A percentile compares a stretch with the other conserved stretches of the same genome.
phyloP scores from a whole-genome alignment of 2,329 filamentous ascomycete genomes.

The Fusarium nodosum region DNA sequence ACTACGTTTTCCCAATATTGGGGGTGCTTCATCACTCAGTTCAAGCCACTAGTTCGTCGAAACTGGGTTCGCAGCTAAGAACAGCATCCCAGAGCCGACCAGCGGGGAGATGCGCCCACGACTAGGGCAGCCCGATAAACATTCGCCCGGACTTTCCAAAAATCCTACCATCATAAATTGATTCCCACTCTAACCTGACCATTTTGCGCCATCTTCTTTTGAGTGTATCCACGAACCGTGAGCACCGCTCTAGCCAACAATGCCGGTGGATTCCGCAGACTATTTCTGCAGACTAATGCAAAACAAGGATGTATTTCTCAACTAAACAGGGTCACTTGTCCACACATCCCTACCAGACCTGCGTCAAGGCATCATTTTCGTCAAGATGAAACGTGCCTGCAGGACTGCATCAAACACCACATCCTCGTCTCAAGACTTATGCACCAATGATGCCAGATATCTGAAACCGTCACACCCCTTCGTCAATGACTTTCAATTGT shows the following conservation, averaged over 20 bases:
- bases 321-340: slow-evolving; percentile 41
- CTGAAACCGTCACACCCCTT: slow-evolving; percentile 44
- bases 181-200: slow-evolving; percentile 16
- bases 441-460: slow-evolving; percentile 53
- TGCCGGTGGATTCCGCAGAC: slow-evolving; percentile 33
- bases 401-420: slow-evolving; percentile 59
- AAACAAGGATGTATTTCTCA: slow-evolving; percentile 39
- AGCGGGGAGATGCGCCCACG: slow-evolving; percentile 39
- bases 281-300: slow-evolving; percentile 32
- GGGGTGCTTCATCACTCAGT: slow-evolving; percentile 28
- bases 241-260: slow-evolving; percentile 19
- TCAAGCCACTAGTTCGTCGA: slow-evolving; percentile 41
- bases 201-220: slow-evolving; percentile 28
- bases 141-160: slow-evolving; percentile 36
- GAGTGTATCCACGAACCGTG: slow-evolving; percentile 13
- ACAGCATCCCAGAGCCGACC: slow-evolving; percentile 39
- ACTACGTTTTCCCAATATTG: slow-evolving; percentile 24
- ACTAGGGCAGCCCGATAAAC: slow-evolving; percentile 37
- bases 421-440: slow-evolving; percentile 52
- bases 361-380: slow-evolving; percentile 48
- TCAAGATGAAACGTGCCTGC: slow-evolving; percentile 65
- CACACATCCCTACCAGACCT: slow-evolving; percentile 46
- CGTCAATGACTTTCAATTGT: slow-evolving; percentile 16
- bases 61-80: slow-evolving; percentile 32
- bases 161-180: slow-evolving; percentile 27